Conservation (phyloP, 257 asterid genomes). For the Ocimum tenuiflorum region DNA sequence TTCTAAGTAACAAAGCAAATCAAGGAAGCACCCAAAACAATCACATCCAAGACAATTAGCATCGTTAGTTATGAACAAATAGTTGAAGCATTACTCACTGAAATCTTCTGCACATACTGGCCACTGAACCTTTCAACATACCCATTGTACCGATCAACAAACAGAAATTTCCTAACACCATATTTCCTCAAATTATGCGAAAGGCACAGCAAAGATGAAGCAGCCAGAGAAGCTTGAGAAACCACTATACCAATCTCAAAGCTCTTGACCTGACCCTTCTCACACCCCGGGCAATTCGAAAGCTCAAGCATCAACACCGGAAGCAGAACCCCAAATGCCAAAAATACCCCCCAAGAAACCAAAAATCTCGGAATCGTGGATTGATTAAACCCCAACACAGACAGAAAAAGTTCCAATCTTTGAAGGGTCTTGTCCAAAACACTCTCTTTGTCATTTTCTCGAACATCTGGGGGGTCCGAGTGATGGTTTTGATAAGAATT, state of each 20-base stretch:
- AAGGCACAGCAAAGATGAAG: conserved; percentile 60
- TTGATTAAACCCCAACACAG: conserved; percentile 57
- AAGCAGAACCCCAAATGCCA: conserved; percentile 44
- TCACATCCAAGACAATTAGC: background rate
- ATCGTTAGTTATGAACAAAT: background rate
- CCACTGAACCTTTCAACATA: conserved; percentile 52
- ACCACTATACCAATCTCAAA: conserved; percentile 65
- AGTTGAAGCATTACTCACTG: conserved; percentile 45
- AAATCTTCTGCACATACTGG: conserved; percentile 54
- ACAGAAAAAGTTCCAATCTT: conserved; percentile 37
- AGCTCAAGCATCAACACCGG: conserved; percentile 58
- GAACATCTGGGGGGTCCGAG: conserved; percentile 24
- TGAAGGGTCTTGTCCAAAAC: conserved; percentile 49
- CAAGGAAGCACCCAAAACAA: conserved; percentile 7
- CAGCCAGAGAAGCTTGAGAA: conserved; percentile 64
- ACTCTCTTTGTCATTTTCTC: conserved; percentile 33
- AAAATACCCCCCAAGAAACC: conserved; percentile 50
- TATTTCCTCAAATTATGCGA: conserved; percentile 73
- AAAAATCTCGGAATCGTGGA: conserved; percentile 32
- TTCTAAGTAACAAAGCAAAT: too few species aligned
- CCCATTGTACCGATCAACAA: conserved; percentile 76
- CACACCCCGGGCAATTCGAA: conserved; percentile 60
- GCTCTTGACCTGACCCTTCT: conserved; percentile 58
- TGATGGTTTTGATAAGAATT: conserved; percentile 24
- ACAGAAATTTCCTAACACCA: conserved; percentile 70